Base-by-base conservation (phyloP, 305 asterid species). In the Withania somnifera region DNA sequence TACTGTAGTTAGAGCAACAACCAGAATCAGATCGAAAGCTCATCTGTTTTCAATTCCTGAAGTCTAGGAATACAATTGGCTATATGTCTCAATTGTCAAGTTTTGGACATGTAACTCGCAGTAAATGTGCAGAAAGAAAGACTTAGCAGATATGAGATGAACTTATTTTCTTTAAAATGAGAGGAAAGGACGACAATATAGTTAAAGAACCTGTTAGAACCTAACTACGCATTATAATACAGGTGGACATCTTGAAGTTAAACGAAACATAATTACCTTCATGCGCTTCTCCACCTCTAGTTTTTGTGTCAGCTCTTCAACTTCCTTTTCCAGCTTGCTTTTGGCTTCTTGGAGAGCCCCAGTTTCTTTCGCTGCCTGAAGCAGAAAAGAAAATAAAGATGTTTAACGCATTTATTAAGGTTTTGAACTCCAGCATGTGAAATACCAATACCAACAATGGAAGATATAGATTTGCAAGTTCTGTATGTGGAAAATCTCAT, bases 331-430 rank as follows among this genome's bases (percentile, higher is more conserved):
- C 85, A 94, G 92, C 88, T 84, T 89, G 84, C 83, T 81, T 88
- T 91, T 93, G 84, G 98, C 97, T 78, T 86, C 98, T 90, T 93
- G 97, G 84, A 93, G 93, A 63, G 97, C 95, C 82, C 91, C 95
- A 76, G 97, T 90, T 88, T 94, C 97, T 86, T 85, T 93, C 67
- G 98, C 95, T 84, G 97, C 97, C 98, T 94, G 90, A 81, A 50
- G 47, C n/a, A 85, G 40, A 88, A n/a, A 81, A 84, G 53, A 81
- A 54, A 78, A 45, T 14, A 24, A 79, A 34, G 64, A 36, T 36
- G 14, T 52, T 82, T 9, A 82, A 61, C 7, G 7, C 19, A 68
- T 15, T 47, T 73, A 73, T 47, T 7, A 47, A 73, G 42, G n/a
- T n/a, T 58, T 73, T 73, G 60, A 26, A 71, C 78, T 47, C 13